Conservation (phyloP, 805 yeast species). For the Metschnikowia similis region DNA sequence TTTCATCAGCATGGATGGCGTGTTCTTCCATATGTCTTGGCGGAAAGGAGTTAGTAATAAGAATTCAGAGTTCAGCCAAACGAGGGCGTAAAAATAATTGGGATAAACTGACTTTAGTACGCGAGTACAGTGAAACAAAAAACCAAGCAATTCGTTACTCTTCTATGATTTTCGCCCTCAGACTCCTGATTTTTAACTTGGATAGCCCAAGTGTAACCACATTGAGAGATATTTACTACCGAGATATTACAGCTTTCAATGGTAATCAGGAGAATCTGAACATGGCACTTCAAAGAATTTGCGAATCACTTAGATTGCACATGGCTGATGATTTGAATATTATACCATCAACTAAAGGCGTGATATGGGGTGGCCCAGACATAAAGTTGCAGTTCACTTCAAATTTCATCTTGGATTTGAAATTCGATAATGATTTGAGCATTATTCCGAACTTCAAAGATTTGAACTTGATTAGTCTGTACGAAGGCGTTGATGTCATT, state of each 20-base stretch:
- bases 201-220: slow-evolving; percentile 8
- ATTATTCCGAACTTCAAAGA: slow-evolving; percentile 5
- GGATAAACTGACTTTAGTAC: neutral
- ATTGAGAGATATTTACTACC: slow-evolving; percentile 15
- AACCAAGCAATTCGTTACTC: slow-evolving; percentile 8
- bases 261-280: slow-evolving; percentile 15
- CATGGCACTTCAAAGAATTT: slow-evolving; percentile 4
- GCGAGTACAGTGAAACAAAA: slow-evolving; percentile 11
- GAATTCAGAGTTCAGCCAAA: neutral
- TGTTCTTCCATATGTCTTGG: neutral
- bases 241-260: slow-evolving; percentile 12
- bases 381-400: slow-evolving; percentile 2
- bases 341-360: slow-evolving; percentile 14
- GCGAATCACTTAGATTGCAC: slow-evolving; percentile 4
- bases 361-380: slow-evolving; percentile 12
- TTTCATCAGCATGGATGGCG: neutral
- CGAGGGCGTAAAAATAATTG: neutral
- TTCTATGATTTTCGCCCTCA: slow-evolving; percentile 7
- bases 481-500: slow-evolving; percentile 8
- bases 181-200: slow-evolving; percentile 8
- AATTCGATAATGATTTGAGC: neutral
- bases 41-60: neutral
- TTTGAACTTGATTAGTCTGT: neutral
- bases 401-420: neutral
- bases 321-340: slow-evolving; percentile 7